These are phyloP conservation scores for Glycine tomentella DNA, from an alignment of 306 rosid genomes.

Conservation along the genomic window DNA sequence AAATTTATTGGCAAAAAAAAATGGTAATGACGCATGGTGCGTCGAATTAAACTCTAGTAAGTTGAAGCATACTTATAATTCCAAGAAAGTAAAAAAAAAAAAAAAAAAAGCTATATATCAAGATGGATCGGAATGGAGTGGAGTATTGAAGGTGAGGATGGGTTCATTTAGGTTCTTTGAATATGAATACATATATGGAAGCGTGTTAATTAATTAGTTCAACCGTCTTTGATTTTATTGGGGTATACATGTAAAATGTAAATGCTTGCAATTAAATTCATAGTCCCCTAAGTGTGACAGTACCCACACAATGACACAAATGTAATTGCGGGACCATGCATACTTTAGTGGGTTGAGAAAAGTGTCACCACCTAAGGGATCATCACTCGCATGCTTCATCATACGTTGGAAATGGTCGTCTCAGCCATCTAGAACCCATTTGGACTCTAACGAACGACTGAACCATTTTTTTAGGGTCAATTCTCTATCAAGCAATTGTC, in stretches of 20 bases:
- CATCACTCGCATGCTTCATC: slow-evolving; percentile 19
- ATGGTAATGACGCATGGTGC: no score
- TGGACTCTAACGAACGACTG: background rate
- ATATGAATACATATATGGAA: background rate
- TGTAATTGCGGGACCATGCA: background rate
- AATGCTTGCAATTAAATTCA: no score
- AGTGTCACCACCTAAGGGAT: background rate
- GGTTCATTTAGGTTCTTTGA: background rate
- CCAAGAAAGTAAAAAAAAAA: no score
- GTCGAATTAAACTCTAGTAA: no score
- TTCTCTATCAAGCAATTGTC: slow-evolving; percentile 15
- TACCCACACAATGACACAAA: background rate
- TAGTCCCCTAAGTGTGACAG: background rate
- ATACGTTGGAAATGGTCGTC: slow-evolving; percentile 21
- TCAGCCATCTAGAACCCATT: slow-evolving; percentile 2
- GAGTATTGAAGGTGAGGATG: background rate
- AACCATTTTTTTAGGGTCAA: background rate
- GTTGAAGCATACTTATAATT: no score
- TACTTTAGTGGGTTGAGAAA: slow-evolving; percentile 3
- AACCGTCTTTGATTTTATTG: no score
- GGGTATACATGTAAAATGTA: no score
- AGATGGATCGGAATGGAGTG: background rate
- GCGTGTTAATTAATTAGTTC: no score
- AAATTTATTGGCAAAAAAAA: no score
- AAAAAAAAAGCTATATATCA: no score